Percentiles rank a stretch among this genome's conserved stretches.
Evolutionary conservation across 345 rosid genomes (phyloP).

Genomic region (Syzygium aromaticum): DNA sequence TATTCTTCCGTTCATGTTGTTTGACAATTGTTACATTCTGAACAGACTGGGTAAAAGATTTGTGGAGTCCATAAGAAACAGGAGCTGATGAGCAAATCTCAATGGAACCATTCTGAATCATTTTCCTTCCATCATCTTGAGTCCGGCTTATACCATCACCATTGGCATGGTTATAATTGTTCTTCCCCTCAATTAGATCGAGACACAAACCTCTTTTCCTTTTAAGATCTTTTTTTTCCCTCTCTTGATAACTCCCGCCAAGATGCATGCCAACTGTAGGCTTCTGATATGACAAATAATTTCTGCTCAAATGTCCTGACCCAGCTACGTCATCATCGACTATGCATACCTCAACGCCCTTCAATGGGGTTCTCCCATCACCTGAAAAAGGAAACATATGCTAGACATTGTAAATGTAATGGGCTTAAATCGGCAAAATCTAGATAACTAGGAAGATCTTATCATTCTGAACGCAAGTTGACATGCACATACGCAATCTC

Average conservation of each 20-base stretch:
- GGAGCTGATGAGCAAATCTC: background rate
- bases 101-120: background rate
- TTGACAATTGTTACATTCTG: background rate
- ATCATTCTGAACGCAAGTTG: background rate
- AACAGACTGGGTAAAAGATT: background rate
- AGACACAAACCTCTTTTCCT: background rate
- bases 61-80: background rate
- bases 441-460: background rate
- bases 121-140: background rate
- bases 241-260: background rate
- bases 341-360: background rate
- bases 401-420: background rate
- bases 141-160: background rate
- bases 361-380: background rate
- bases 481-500: background rate
- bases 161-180: background rate
- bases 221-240: background rate
- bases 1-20: background rate
- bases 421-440: background rate
- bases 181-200: background rate
- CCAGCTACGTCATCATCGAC: background rate
- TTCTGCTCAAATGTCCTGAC: background rate
- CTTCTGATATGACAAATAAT: background rate
- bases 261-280: background rate
- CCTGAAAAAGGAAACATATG: background rate